Percentiles rank a stretch among this genome's conserved stretches.
Conservation (phyloP, 2,329 filamentous ascomycete genomes). For the Microascus cirrosus region DNA sequence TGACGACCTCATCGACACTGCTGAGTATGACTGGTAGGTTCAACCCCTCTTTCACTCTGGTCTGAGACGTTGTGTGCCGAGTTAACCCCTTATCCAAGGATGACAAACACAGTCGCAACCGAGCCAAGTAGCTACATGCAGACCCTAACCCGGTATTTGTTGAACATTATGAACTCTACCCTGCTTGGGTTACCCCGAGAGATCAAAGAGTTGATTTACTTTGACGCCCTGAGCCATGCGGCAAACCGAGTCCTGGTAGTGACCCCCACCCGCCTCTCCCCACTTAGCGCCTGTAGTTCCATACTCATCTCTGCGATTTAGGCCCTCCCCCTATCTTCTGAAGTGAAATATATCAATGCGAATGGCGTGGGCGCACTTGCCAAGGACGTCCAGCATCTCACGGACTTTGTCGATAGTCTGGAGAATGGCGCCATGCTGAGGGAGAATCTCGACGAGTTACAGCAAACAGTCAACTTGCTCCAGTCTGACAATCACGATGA, state of each 20-base stretch:
- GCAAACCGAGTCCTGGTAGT: constrained; percentile 68
- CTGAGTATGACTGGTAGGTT: constrained; percentile 83
- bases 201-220: constrained; percentile 97
- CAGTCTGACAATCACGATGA: constrained; percentile 86
- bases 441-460: constrained; percentile 83
- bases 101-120: constrained; percentile 42
- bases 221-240: constrained; percentile 87
- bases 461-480: constrained; percentile 86
- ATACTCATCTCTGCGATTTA: constrained; percentile 15
- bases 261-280: constrained; percentile 10
- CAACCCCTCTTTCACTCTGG: not conserved
- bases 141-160: constrained; percentile 82
- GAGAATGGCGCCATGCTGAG: constrained; percentile 76
- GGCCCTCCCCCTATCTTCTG: constrained; percentile 65
- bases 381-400: constrained; percentile 73
- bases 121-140: constrained; percentile 93
- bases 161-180: constrained; percentile 94
- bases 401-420: constrained; percentile 75
- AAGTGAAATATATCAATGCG: constrained; percentile 78
- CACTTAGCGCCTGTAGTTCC: constrained; percentile 7
- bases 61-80: not conserved
- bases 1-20: constrained; percentile 90
- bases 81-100: constrained; percentile 21
- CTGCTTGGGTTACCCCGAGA: constrained; percentile 85
- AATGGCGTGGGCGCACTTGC: constrained; percentile 73